phyloP scores from a whole-genome alignment of 78 protist species.

The Creolimax fragrantissima region DNA sequence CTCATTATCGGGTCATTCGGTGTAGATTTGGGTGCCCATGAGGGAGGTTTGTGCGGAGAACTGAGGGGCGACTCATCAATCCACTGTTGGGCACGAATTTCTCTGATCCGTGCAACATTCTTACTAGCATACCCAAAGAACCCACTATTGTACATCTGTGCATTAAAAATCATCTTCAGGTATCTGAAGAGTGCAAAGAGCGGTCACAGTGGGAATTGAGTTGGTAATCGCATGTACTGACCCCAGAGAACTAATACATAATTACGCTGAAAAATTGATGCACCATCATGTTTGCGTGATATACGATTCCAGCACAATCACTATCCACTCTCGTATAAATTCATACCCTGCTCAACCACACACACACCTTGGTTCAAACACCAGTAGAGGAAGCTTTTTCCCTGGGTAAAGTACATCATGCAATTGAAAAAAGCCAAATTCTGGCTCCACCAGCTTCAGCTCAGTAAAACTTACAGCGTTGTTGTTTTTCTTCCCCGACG shows the following conservation, averaged over 20 bases:
- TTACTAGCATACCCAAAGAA: not conserved
- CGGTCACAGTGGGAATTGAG: too few species aligned
- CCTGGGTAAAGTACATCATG: not conserved
- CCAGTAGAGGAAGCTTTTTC: not conserved
- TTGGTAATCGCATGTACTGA: too few species aligned
- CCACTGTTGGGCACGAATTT: not conserved
- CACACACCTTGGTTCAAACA: not conserved
- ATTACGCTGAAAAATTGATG: too few species aligned
- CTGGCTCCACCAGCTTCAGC: not conserved
- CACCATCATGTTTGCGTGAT: too few species aligned
- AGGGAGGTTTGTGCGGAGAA: too few species aligned
- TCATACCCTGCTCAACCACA: not conserved
- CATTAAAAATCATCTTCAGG: not conserved
- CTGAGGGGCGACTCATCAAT: too few species aligned
- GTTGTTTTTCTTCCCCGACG: not conserved
- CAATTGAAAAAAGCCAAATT: not conserved
- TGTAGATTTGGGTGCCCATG: too few species aligned
- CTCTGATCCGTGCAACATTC: not conserved
- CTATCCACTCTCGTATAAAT: too few species aligned
- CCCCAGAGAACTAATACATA: too few species aligned
- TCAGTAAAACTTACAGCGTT: not conserved
- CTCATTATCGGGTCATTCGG: too few species aligned
- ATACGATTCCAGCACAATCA: too few species aligned
- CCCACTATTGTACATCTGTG: not conserved
- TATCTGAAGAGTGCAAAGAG: too few species aligned